These are phyloP conservation scores for Stipa capillata DNA, from an alignment of 176 grass and related monocot species.

Conservation along the genomic window DNA sequence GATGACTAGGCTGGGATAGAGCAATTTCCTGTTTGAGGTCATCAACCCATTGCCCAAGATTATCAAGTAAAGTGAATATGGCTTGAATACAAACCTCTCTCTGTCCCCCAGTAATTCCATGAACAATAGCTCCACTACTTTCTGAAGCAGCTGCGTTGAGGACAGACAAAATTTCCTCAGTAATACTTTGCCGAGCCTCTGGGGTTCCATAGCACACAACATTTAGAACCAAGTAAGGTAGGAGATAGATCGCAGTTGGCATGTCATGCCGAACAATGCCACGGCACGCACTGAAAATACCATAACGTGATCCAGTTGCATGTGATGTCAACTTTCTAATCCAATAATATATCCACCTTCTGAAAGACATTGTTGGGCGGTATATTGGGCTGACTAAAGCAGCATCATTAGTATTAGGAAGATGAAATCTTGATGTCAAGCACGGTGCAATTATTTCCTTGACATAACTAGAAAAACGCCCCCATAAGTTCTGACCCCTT, in stretches of 20 bases:
- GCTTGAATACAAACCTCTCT: constrained; percentile 93
- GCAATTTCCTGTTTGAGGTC: constrained; percentile 91
- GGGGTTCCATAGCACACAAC: constrained; percentile 81
- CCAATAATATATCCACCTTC: constrained; percentile 90
- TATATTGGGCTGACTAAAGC: constrained; percentile 58
- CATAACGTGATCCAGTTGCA: constrained; percentile 63
- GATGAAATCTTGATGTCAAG: constrained; percentile 87
- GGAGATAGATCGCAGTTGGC: constrained; percentile 82
- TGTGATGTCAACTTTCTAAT: constrained; percentile 77
- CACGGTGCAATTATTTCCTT: constrained; percentile 98
- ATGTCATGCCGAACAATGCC: constrained; percentile 90
- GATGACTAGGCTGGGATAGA: constrained; percentile 54
- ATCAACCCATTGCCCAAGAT: constrained; percentile 97
- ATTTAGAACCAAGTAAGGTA: constrained; percentile 94
- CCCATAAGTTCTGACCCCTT: constrained; percentile 80
- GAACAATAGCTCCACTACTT: constrained; percentile 60
- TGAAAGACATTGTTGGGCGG: constrained; percentile 77
- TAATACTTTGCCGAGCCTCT: constrained; percentile 83
- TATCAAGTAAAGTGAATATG: constrained; percentile 96
- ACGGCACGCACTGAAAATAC: constrained; percentile 85
- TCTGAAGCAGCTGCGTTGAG: constrained; percentile 87
- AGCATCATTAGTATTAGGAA: constrained; percentile 65
- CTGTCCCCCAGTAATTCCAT: constrained; percentile 66
- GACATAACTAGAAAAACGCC: constrained; percentile 80
- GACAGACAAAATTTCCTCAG: constrained; percentile 83